These are phyloP conservation scores for Xylaria sp. DNA, from an alignment of 495 filamentous ascomycete genomes.

Conservation along the genomic window DNA sequence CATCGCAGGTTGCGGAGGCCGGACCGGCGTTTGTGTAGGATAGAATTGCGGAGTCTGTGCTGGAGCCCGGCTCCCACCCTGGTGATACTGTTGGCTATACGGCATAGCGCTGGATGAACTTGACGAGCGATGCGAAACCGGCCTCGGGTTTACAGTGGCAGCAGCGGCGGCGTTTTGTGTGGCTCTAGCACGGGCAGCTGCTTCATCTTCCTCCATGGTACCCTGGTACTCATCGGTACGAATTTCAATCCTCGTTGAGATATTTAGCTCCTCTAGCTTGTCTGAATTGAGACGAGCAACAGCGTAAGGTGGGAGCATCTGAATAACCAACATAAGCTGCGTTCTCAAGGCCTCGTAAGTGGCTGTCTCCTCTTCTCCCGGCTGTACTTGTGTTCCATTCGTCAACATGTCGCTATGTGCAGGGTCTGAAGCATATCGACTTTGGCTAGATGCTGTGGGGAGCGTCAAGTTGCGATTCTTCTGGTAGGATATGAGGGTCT, in stretches of 20 bases:
- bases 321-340: slow-evolving; percentile 74
- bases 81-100: slow-evolving; percentile 47
- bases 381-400: slow-evolving; percentile 55
- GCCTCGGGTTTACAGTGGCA: slow-evolving; percentile 41
- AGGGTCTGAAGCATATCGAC: slow-evolving; percentile 56
- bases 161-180: slow-evolving; percentile 44
- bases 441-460: slow-evolving; percentile 52
- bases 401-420: slow-evolving; percentile 59
- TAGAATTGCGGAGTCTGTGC: slow-evolving; percentile 51
- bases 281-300: slow-evolving; percentile 87
- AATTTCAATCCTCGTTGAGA: slow-evolving; percentile 81
- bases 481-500: slow-evolving; percentile 87
- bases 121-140: slow-evolving; percentile 45
- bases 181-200: slow-evolving; percentile 46
- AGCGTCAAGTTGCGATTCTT: slow-evolving; percentile 76
- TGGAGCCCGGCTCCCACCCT: slow-evolving; percentile 41
- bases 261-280: slow-evolving; percentile 77
- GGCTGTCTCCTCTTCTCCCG: slow-evolving; percentile 68
- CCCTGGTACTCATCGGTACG: slow-evolving; percentile 75
- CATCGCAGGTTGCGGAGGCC: slow-evolving; percentile 37
- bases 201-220: slow-evolving; percentile 86
- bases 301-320: slow-evolving; percentile 80
- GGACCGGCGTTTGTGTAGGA: slow-evolving; percentile 49
- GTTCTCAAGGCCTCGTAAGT: slow-evolving; percentile 79
- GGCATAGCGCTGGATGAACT: slow-evolving; percentile 46